Base-by-base conservation (phyloP, 2,329 filamentous ascomycete genomes). In the Myriangium duriaei region DNA sequence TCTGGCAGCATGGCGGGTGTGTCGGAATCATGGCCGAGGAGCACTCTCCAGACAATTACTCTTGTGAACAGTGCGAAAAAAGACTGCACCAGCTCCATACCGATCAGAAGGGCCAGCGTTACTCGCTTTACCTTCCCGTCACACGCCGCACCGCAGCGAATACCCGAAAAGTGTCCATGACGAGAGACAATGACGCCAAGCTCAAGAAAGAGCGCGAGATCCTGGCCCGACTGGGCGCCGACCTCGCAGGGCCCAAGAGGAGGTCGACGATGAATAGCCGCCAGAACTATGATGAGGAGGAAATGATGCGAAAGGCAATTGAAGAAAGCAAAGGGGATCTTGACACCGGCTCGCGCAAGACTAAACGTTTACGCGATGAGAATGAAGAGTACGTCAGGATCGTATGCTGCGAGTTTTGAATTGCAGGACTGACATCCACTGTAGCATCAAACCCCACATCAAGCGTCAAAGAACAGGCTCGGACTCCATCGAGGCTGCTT, bases 1-100 rank as follows among this genome's bases (percentile, higher is more conserved):
- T 96, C 46, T 98, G 88, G 91, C 91, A 98, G 59, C 91, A 98
- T 58, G 91, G 91, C 52, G 88, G 87, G 43, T 98, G 91, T 55
- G 88, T 98, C 42, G 88, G 91, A 43, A 94, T 98, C 53, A 86
- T 93, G 65, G 91, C 91, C 49, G 88, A 94, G 60, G 80, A 83
- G 49, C 79, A 81, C 57, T 88, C 84, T 47, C 91, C 91, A 7
- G 88, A 96, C 39, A 87, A 96, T 60, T 98, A 98, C 65, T 98
- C 91, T 56, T 98, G 91, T 63, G 91, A 98, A 63, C 74, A 85
- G 59, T 98, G 91, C 63, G 79, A 82, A 48, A 86, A 86, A 56
- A 86, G 94, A 56, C 71, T 93, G 37, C 91, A 98, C 67, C 85
- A 78, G 55, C 79, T 94, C 46, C 79, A 77, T 51, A 76, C 71